A percentile compares a stretch with the other conserved stretches of the same genome.
Evolutionary conservation across 2,329 filamentous ascomycete genomes (phyloP).

Genomic region (Colletotrichum theobromicola): DNA sequence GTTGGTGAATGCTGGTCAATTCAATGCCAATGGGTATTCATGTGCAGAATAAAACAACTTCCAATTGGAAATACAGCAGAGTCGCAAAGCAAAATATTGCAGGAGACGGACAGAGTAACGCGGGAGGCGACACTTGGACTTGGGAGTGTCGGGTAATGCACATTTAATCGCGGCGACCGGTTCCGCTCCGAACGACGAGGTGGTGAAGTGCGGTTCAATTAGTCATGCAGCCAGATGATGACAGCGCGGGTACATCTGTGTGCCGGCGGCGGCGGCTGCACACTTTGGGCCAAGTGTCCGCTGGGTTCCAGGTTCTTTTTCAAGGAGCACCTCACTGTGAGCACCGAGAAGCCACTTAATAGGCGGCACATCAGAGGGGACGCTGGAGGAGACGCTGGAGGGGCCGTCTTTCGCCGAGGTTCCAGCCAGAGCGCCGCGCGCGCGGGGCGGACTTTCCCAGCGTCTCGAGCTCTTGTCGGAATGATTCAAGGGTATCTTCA

Average conservation of each 20-base stretch:
- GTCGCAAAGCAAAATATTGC: not conserved
- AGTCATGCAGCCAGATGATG: slow-evolving; percentile 15
- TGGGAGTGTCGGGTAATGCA: not conserved
- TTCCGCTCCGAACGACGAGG: slow-evolving; percentile 15
- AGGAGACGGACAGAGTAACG: not conserved
- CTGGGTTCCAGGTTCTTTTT: not conserved
- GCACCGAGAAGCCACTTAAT: too few species aligned
- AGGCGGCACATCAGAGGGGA: too few species aligned
- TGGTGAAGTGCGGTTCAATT: slow-evolving; percentile 13
- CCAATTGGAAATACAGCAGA: not conserved
- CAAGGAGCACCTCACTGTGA: not conserved
- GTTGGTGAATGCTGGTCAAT: not conserved
- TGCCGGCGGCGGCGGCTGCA: not conserved
- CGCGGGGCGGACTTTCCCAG: not conserved
- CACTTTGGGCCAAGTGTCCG: not conserved
- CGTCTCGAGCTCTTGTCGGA: not conserved
- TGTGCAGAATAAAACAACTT: not conserved
- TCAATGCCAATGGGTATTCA: not conserved
- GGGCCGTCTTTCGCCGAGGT: slow-evolving; percentile 16
- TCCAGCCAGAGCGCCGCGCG: slow-evolving; percentile 5
- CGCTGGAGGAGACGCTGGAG: too few species aligned
- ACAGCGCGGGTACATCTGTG: not conserved
- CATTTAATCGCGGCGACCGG: slow-evolving; percentile 10
- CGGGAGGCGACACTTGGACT: not conserved
- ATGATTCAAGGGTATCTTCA: slow-evolving; percentile 14